Conservation (phyloP, 2,329 filamentous ascomycete species). For the Fusarium agapanthi region DNA sequence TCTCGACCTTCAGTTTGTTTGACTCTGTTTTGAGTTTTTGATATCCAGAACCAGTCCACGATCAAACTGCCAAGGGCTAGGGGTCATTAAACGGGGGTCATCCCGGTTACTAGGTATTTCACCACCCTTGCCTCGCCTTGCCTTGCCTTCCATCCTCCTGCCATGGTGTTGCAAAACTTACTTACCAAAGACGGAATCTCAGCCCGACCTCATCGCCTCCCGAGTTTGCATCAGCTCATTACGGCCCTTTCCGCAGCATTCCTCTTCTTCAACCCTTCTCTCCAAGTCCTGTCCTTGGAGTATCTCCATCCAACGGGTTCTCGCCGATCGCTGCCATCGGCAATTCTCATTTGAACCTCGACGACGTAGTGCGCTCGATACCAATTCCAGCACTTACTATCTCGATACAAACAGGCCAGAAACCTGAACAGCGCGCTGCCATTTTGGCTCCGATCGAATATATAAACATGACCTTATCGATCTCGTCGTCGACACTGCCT, state of each 20-base stretch:
- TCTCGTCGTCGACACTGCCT: constrained; percentile 43
- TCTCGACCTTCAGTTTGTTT: constrained; percentile 20
- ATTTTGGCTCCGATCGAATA: constrained; percentile 29
- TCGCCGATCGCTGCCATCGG: background rate
- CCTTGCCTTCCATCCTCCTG: constrained; percentile 1
- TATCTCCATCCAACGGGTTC: constrained; percentile 9
- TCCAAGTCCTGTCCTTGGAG: constrained; percentile 17
- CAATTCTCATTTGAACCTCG: background rate
- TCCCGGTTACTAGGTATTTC: constrained; percentile 38
- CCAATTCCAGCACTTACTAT: background rate
- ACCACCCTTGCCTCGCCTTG: constrained; percentile 23
- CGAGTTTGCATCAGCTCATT: constrained; percentile 41
- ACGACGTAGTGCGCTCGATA: constrained; percentile 2
- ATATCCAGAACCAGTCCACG: constrained; percentile 20
- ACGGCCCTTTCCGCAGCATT: constrained; percentile 37
- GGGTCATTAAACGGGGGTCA: constrained; percentile 35
- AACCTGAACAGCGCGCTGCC: constrained; percentile 38
- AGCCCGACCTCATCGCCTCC: constrained; percentile 34
- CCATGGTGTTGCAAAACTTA: constrained; percentile 7
- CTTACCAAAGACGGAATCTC: constrained; percentile 31
- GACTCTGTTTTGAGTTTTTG: constrained; percentile 34
- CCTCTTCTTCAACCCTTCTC: constrained; percentile 26
- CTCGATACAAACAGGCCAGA: constrained; percentile 13
- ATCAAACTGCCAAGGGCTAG: constrained; percentile 16
- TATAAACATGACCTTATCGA: constrained; percentile 46